Base-by-base conservation (phyloP, 306 rosid species). In the Astragalus glycyphyllos region DNA sequence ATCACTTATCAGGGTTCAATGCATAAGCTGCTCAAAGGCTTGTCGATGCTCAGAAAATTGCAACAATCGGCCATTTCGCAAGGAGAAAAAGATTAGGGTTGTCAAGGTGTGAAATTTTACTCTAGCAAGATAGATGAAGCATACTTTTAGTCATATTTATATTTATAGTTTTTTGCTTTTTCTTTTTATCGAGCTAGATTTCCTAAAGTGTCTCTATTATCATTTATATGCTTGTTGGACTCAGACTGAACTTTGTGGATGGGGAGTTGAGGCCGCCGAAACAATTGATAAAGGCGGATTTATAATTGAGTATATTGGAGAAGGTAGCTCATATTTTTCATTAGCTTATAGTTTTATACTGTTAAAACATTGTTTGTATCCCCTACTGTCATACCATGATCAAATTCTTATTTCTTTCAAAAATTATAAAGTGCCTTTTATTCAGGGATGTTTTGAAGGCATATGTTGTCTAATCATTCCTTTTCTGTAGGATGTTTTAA, bases 201-300 rank as follows among this genome's bases (percentile, higher is more conserved):
- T 65, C 5, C 7, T 32, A 34, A 51, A 42, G 31, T 42, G 48
- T 23, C n/a, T n/a, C 53, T 41, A 69, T 40, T 50, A 40, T 5
- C 34, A 11, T 48, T 20, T 65, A 37, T 41, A 54, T 59, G 63
- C 12, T 69, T 58, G 23, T 31, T 64, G 47, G 37, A 14, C 74
- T 64, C 92, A 93, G 98, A 93, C 98, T 12, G 86, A 79, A 78
- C 84, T 78, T 58, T 93, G 98, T 81, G 98, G 98, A 68, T 93
- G 98, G 98, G 98, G 98, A 81, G 98, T 88, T 48, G 97, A 82
- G 85, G 93, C 98, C 0, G 84, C 87, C 11, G 98, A 93, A 82
- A 35, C 75, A 17, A 76, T 93, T 20, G 70, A 79, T 60, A 85
- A 88, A 80, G 98, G 90, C 5, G 88, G 80, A 51, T 90, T 90